These are phyloP conservation scores for Cocos nucifera DNA, from an alignment of 176 grass and related monocot species.

Conservation along the genomic window DNA sequence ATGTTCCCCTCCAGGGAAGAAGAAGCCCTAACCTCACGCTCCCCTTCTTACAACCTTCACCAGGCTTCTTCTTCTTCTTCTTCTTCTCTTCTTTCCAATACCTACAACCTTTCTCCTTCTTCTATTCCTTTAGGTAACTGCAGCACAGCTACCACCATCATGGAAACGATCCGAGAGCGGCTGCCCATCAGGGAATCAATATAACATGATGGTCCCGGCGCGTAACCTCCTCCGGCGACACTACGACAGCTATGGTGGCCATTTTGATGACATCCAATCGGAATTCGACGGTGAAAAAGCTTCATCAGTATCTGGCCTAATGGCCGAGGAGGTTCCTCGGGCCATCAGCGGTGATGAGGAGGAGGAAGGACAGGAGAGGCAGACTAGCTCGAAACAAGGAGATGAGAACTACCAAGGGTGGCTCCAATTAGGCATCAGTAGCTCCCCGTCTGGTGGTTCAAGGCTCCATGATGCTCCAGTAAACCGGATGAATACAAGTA, in stretches of 20 bases:
- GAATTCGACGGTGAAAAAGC: constrained; percentile 9
- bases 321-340: constrained; percentile 24
- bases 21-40: neutral
- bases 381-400: constrained; percentile 16
- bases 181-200: neutral
- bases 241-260: constrained; percentile 11
- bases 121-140: neutral
- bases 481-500: too few species aligned
- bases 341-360: neutral
- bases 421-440: constrained; percentile 57
- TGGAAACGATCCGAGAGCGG: neutral
- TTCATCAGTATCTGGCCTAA: constrained; percentile 11
- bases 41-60: neutral
- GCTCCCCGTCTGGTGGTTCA: constrained; percentile 7
- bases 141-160: constrained; percentile 2
- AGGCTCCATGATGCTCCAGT: neutral
- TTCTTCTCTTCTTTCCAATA: neutral
- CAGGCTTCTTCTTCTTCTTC: constrained; percentile 5
- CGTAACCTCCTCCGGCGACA: constrained; percentile 31
- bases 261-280: constrained; percentile 20
- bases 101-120: too few species aligned
- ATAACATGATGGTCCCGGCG: constrained; percentile 57
- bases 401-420: constrained; percentile 36
- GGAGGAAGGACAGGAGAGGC: constrained; percentile 2
- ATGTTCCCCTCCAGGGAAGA: neutral